Conservation (phyloP, 2,329 filamentous ascomycete species). For the Calonectria honghensis region DNA sequence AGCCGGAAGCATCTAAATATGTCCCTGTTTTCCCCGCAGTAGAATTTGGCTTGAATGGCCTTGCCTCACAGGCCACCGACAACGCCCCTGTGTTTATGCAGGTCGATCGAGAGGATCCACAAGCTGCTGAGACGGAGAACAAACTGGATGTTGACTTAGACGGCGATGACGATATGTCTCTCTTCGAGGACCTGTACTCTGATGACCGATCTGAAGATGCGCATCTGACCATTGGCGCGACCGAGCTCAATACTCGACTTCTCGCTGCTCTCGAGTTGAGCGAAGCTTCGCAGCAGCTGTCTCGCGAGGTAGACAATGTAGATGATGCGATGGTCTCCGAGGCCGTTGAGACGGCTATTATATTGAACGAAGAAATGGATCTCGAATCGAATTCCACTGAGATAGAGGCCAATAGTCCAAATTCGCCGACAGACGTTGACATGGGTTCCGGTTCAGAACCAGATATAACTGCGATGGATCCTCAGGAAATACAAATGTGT, state of each 20-base stretch:
- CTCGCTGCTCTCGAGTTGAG: background rate
- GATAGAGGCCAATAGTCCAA: background rate
- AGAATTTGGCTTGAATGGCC: background rate
- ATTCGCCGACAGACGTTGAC: background rate
- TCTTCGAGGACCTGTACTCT: background rate
- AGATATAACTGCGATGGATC: background rate
- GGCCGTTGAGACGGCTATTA: background rate
- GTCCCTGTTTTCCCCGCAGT: background rate
- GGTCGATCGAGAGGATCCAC: background rate
- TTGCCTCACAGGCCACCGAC: background rate
- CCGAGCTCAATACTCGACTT: slow-evolving; percentile 10
- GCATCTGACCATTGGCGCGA: background rate
- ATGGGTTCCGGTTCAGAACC: background rate
- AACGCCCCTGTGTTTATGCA: background rate
- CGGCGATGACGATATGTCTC: background rate
- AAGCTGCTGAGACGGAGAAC: background rate
- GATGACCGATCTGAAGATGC: background rate
- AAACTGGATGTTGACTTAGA: background rate
- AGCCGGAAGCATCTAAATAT: background rate
- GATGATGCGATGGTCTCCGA: background rate
- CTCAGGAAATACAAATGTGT: background rate
- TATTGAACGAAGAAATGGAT: background rate
- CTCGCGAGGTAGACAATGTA: background rate
- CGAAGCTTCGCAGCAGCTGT: background rate
- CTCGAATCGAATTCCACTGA: background rate